Base-by-base conservation (phyloP, 208 protist species). In the Trypanosoma grayi region DNA sequence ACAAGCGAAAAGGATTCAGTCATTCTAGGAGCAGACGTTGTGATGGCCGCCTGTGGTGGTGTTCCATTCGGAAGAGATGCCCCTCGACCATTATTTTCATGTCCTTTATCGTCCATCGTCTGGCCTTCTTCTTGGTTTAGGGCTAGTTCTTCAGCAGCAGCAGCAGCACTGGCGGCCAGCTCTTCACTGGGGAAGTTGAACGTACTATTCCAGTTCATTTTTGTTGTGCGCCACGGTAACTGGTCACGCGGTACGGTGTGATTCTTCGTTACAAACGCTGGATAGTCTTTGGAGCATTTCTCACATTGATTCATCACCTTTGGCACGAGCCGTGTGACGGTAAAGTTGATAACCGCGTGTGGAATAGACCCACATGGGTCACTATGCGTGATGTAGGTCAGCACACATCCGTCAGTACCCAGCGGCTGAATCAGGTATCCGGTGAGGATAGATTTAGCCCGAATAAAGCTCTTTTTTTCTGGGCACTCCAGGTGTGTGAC, bases 361-460 rank as follows among this genome's bases (percentile, higher is more conserved):
- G 87, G 87, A 25, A 94, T 93, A 43, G 71, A 87, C 5, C 91
- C 91, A 43, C 84, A 81, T 8, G 84, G 87, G 51, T 96, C 87
- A 59, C 85, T 89, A 46, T 94, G 87, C 6, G 85, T 94, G 2
- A 96, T 75, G 55, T 92, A 94, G 3, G 79, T 81, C 14, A 96
- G 69, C 48, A 81, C 27, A 36, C 66, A 81, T 9, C 91, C 90
- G 27, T 31, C 48, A 30, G 13, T 53, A 20, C 55, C 63, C 31
- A 80, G 40, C 0, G 91, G 91, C 10, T 78, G 76, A 24, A 96
- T 90, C 47, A 82, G 84, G 65, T 87, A 96, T 6, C 91, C 91
- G 0, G 82, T 87, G 6, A 94, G 55, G 40, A 94, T 92, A 0
- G 91, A 96, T 44, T 74, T 66, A 2, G 82, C 91, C 4, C 91